A percentile compares a stretch with the other conserved stretches of the same genome.
Conservation (phyloP, 2,329 filamentous ascomycete genomes). For the Epichloe bromicola region DNA sequence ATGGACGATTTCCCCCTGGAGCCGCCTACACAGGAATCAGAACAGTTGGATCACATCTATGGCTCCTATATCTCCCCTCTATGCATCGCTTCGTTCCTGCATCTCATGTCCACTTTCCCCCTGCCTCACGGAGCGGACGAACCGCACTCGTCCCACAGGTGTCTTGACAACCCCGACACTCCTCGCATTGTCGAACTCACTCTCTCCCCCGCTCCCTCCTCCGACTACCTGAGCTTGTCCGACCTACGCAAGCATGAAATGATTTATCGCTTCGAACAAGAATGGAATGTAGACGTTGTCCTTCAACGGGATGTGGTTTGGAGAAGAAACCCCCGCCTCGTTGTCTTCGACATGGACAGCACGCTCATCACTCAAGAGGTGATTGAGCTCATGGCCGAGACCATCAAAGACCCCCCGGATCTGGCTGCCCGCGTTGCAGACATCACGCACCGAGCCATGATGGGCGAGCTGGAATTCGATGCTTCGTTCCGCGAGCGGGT, state of each 20-base stretch:
- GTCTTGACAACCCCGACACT: conserved; percentile 45
- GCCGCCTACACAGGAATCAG: conserved; percentile 37
- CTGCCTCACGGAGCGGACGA: conserved; percentile 37
- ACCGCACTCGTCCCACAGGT: conserved; percentile 48
- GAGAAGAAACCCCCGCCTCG: conserved; percentile 68
- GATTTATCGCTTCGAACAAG: conserved; percentile 71
- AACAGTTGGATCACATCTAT: conserved; percentile 52
- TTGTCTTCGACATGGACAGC: conserved; percentile 98
- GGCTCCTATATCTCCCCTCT: conserved; percentile 52
- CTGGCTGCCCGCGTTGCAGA: conserved; percentile 71
- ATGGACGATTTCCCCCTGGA: conserved; percentile 48
- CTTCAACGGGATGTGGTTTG: conserved; percentile 63
- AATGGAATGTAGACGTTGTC: conserved; percentile 79
- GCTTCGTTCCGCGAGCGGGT: conserved; percentile 71
- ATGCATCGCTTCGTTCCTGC: conserved; percentile 52
- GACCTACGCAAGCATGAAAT: conserved; percentile 70
- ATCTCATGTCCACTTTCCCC: conserved; percentile 51
- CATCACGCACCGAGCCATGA: conserved; percentile 90
- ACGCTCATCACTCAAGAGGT: conserved; percentile 96
- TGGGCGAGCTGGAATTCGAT: conserved; percentile 88
- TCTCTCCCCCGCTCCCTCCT: conserved; percentile 47
- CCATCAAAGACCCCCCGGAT: conserved; percentile 53
- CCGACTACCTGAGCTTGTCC: conserved; percentile 50
- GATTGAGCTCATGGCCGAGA: conserved; percentile 85
- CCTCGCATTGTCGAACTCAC: conserved; percentile 55